A percentile compares a stretch with the other conserved stretches of the same genome.
Conservation (phyloP, 192 early-diverging fungal genomes). For the Coemansia sp. region DNA sequence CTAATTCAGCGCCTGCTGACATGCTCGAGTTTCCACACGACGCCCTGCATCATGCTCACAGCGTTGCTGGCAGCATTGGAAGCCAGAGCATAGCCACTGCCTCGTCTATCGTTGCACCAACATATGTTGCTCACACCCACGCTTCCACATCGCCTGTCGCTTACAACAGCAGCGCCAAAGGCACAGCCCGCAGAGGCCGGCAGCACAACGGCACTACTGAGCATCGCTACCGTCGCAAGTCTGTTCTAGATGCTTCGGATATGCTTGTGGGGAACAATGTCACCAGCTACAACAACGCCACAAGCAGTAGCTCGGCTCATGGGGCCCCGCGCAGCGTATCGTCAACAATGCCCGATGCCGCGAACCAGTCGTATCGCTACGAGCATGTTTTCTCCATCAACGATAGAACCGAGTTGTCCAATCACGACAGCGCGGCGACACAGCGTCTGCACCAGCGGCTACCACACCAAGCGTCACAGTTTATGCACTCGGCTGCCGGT, state of each 20-base stretch:
- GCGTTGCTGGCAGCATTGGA: background rate
- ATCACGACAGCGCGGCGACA: constrained; percentile 12
- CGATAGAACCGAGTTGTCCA: constrained; percentile 16
- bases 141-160: background rate
- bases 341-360: constrained; percentile 13
- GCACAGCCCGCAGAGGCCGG: constrained; percentile 16
- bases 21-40: constrained; percentile 42
- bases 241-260: constrained; percentile 35
- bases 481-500: constrained; percentile 4
- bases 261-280: background rate
- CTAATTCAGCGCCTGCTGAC: constrained; percentile 44
- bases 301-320: constrained; percentile 9
- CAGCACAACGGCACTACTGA: constrained; percentile 44
- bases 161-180: background rate
- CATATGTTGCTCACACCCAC: background rate
- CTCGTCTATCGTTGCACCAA: background rate
- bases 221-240: constrained; percentile 56
- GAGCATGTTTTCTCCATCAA: constrained; percentile 48
- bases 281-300: constrained; percentile 14
- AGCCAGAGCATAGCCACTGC: background rate
- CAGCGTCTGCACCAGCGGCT: background rate
- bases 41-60: constrained; percentile 12
- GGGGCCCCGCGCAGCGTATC: constrained; percentile 32
- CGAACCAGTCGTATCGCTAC: constrained; percentile 24
- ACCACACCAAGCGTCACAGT: background rate